Base-by-base conservation (phyloP, 345 rosid species). In the Boechera stricta region DNA sequence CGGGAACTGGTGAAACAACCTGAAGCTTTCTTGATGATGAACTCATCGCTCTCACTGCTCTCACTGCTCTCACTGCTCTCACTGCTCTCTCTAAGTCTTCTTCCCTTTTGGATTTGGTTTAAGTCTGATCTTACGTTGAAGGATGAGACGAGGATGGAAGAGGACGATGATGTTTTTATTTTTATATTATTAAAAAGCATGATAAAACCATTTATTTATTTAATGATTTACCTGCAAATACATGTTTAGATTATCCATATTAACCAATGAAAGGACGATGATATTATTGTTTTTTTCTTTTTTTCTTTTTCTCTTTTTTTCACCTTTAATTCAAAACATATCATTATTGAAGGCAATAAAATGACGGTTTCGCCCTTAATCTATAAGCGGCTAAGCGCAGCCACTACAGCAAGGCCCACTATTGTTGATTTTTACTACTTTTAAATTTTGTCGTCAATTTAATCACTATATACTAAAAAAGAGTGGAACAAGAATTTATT, bases 1-100 rank as follows among this genome's bases (percentile, higher is more conserved):
- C 95, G 4, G 99, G 98, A 9, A 95, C 98, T 5, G 99, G 99
- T 11, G 98, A 88, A 52, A 64, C 79, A 64, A 92, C 98, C 80
- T 88, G 78, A 67, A 96, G 64, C 80, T 90, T 93, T 80, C 96
- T 83, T 29, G 90, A 70, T 32, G 90, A 75, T 4, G 92, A 58
- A 68, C 83, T 85, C 96, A 88, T 90, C 73, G 67, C 33, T 32
- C 52, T 56, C 41, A 29, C 33, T 31, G 33, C 39, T 36, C 39
- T 36, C 39, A 7, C 39, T 31, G 33, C 39, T 36, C 39, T 36
- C 39, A 7, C 39, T 7, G 21, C 21, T 21, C 21, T 21, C 21
- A 21, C 24, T 21, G 24, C 39, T 36, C 39, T 51, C 55, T 49
- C 74, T 15, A 47, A 15, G 18, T 47, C 13, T 41, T 18, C 2